phyloP scores from a whole-genome alignment of 1,284 basidiomycete species.

The Pascua guehoae region DNA sequence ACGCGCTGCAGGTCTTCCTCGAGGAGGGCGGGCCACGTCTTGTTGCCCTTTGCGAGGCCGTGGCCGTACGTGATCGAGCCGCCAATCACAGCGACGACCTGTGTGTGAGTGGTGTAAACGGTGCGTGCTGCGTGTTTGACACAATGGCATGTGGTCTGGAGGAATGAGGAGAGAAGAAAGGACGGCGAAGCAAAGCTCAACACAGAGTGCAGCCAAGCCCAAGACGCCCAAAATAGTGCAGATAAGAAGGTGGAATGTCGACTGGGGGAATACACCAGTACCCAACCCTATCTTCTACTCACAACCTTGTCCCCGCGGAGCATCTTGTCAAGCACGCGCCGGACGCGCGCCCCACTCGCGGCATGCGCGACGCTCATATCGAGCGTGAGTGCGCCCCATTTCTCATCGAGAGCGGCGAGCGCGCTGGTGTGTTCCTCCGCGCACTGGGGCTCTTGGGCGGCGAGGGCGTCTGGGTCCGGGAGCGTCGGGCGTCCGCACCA shows the following conservation, averaged over 20 bases:
- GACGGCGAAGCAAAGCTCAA: no score
- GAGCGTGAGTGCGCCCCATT: conserved; percentile 2
- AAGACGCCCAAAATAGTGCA: no score
- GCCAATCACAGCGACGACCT: conserved; percentile 6
- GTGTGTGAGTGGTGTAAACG: conserved; percentile 8
- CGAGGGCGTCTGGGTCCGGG: no score
- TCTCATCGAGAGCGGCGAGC: neutral
- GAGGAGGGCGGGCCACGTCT: neutral
- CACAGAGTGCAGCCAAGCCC: no score
- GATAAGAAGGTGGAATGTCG: no score
- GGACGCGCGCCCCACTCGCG: conserved; percentile 5
- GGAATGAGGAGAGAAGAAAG: no score
- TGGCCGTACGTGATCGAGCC: conserved; percentile 5
- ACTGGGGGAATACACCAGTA: no score
- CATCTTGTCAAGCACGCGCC: neutral
- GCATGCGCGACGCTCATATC: conserved; percentile 9
- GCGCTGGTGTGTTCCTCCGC: no score
- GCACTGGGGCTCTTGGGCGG: no score
- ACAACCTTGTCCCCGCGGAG: neutral
- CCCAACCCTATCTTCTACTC: no score
- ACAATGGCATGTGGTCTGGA: no score
- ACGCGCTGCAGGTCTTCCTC: neutral
- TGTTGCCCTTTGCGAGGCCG: neutral
- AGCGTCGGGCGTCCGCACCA: no score
- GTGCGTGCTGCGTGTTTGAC: neutral